Conservation (phyloP, 768 basidiomycete species). For the Lentinus brumalis region DNA sequence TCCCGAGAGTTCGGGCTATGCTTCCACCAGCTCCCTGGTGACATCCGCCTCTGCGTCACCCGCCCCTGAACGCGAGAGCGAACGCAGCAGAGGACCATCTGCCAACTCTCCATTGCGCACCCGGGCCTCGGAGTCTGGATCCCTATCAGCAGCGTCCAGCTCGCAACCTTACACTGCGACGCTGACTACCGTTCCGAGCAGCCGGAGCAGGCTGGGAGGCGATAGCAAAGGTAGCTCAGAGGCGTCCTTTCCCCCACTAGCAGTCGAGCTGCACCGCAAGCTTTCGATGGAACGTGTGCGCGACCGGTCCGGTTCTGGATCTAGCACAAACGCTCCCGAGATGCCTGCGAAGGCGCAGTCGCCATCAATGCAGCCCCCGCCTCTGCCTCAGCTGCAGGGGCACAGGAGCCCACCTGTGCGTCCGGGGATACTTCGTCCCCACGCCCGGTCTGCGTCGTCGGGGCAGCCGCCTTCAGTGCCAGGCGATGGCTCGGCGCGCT, state of each 20-base stretch:
- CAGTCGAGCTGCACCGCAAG: slow-evolving; percentile 25
- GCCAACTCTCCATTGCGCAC: slow-evolving; percentile 12
- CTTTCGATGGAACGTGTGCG: slow-evolving; percentile 28
- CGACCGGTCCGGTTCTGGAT: slow-evolving; percentile 15
- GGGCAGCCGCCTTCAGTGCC: slow-evolving; percentile 28
- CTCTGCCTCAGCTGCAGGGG: background rate
- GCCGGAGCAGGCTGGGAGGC: slow-evolving; percentile 24
- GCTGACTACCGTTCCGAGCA: slow-evolving; percentile 12
- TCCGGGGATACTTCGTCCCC: slow-evolving; percentile 42
- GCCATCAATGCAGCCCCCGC: background rate
- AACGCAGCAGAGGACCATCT: slow-evolving; percentile 9
- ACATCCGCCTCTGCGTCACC: slow-evolving; percentile 26
- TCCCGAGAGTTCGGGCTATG: slow-evolving; percentile 22
- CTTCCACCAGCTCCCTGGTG: slow-evolving; percentile 24
- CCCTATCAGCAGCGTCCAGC: slow-evolving; percentile 6
- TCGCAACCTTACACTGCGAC: slow-evolving; percentile 5
- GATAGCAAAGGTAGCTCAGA: slow-evolving; percentile 3
- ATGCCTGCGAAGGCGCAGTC: background rate
- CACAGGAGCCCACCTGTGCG: slow-evolving; percentile 35
- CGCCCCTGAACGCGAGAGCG: slow-evolving; percentile 15
- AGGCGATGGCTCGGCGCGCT: slow-evolving; percentile 10
- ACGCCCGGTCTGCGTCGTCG: slow-evolving; percentile 40
- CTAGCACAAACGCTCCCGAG: slow-evolving; percentile 5
- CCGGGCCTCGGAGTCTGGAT: slow-evolving; percentile 14
- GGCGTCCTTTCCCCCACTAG: background rate